Percentiles rank a stretch among this genome's conserved stretches.
Evolutionary conservation across 495 filamentous ascomycete species (phyloP).

Genomic region (Penicillium daleae): DNA sequence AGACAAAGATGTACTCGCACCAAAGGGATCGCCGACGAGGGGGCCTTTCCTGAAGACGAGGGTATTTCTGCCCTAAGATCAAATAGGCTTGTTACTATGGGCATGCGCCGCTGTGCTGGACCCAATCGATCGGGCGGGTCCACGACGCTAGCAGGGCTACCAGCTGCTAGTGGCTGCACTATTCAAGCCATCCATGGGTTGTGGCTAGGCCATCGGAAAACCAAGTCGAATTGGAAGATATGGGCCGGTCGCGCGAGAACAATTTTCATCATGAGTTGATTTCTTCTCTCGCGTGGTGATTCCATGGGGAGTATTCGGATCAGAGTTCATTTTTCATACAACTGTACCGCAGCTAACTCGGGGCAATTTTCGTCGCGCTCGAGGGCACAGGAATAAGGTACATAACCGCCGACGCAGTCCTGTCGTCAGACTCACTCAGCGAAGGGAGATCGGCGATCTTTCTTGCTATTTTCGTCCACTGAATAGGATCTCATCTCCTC

Average conservation of each 20-base stretch:
- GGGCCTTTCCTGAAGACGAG: not conserved
- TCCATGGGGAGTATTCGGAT: not conserved
- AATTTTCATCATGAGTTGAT: not conserved
- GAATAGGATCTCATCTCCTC: not conserved
- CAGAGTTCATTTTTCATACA: not conserved
- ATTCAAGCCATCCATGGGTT: slow-evolving; percentile 28
- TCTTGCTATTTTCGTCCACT: not conserved
- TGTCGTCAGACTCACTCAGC: not conserved
- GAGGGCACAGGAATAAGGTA: not conserved
- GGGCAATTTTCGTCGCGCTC: not conserved
- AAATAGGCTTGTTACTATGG: slow-evolving; percentile 6
- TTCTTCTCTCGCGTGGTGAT: not conserved
- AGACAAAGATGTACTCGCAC: not conserved
- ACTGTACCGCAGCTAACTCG: not conserved
- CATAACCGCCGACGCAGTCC: not conserved
- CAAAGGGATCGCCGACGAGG: slow-evolving; percentile 13
- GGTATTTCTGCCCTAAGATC: not conserved
- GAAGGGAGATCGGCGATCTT: not conserved
- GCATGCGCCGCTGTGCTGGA: slow-evolving; percentile 10
- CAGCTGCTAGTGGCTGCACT: slow-evolving; percentile 25
- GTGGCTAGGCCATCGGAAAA: slow-evolving; percentile 9
- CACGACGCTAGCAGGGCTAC: slow-evolving; percentile 17
- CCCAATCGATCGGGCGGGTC: slow-evolving; percentile 21
- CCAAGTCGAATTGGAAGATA: slow-evolving; percentile 3
- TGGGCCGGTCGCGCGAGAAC: not conserved